phyloP scores from a whole-genome alignment of 2,329 filamentous ascomycete species.

The Xylariales sp. region DNA sequence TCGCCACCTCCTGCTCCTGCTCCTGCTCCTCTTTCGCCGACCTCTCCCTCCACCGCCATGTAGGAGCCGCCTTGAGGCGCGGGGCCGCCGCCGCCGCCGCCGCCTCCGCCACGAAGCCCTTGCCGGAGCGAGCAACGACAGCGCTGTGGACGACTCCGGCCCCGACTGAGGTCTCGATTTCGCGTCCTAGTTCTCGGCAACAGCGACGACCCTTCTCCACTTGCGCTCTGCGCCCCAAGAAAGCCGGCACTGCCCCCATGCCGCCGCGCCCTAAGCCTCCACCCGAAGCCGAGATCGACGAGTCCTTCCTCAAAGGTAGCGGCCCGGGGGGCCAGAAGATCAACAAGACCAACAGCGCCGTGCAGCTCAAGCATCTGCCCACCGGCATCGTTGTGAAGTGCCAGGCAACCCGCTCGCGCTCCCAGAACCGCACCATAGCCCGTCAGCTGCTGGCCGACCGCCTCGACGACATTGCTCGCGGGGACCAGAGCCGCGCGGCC shows the following conservation, averaged over 20 bases:
- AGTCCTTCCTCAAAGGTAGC: slow-evolving; percentile 83
- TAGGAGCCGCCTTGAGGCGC: no score
- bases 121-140: no score
- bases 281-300: slow-evolving; percentile 73
- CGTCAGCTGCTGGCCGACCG: slow-evolving; percentile 70
- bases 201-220: background rate
- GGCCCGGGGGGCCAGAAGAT: slow-evolving; percentile 97
- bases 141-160: background rate
- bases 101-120: no score
- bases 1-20: no score
- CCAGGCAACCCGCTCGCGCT: slow-evolving; percentile 82
- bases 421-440: slow-evolving; percentile 84
- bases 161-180: background rate
- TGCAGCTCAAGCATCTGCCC: slow-evolving; percentile 85
- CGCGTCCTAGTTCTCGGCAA: background rate
- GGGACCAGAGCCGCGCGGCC: slow-evolving; percentile 61
- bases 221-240: slow-evolving; percentile 15
- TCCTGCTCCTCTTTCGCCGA: no score
- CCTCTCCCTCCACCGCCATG: no score
- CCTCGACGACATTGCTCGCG: slow-evolving; percentile 69
- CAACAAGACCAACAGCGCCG: slow-evolving; percentile 91
- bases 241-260: slow-evolving; percentile 54
- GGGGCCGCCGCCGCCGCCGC: no score
- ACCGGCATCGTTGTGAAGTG: slow-evolving; percentile 93
- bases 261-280: slow-evolving; percentile 72